A percentile compares a stretch with the other conserved stretches of the same genome.
These are phyloP conservation scores for Yarrowia sp. DNA, from an alignment of 805 yeast species.

Conservation along the genomic window DNA sequence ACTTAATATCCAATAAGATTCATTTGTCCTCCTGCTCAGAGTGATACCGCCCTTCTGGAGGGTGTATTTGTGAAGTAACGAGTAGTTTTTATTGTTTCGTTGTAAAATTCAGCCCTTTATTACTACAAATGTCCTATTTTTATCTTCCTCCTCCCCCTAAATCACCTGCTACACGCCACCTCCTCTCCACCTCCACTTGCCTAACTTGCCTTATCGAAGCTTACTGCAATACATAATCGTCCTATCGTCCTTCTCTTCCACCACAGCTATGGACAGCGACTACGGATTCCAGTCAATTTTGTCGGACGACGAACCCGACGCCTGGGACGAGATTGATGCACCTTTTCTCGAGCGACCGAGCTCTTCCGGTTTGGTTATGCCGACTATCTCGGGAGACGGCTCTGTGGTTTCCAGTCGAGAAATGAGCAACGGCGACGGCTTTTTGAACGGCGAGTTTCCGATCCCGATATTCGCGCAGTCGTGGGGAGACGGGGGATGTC, in stretches of 20 bases:
- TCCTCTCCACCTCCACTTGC: background rate
- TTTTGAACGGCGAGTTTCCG: conserved; percentile 2
- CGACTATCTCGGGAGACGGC: background rate
- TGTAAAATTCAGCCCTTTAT: too few relatives aligned
- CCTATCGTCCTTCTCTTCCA: background rate
- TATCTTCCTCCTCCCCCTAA: background rate
- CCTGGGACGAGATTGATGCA: conserved; percentile 12
- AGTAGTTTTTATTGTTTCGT: too few relatives aligned
- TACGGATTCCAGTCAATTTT: conserved; percentile 14
- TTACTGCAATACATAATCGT: background rate
- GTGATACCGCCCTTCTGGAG: too few relatives aligned
- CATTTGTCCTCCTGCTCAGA: too few relatives aligned
- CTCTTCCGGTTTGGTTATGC: background rate
- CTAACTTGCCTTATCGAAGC: background rate
- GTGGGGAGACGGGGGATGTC: background rate
- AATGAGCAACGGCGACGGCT: background rate
- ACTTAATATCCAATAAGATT: too few relatives aligned
- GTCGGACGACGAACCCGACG: conserved; percentile 13
- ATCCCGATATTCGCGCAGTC: background rate
- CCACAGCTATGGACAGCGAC: conserved; percentile 8
- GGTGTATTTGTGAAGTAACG: too few relatives aligned
- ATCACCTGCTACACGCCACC: too few relatives aligned
- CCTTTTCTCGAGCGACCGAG: conserved; percentile 8
- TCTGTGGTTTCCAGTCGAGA: background rate
- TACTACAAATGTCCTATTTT: too few relatives aligned